Base-by-base conservation (phyloP, 106 monocot genomes). In the Allium fistulosum region DNA sequence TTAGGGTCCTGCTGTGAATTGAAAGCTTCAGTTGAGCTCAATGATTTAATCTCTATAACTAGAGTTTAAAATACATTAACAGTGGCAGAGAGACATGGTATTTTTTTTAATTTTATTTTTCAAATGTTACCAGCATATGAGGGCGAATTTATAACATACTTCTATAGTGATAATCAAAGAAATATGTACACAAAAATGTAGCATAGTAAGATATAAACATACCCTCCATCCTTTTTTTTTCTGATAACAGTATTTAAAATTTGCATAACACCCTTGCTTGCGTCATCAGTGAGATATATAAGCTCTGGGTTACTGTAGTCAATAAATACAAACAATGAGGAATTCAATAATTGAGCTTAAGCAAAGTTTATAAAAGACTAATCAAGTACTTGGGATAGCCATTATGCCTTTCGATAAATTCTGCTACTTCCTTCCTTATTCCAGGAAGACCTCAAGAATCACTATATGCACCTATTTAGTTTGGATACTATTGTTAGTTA, bases 221-320 rank as follows among this genome's bases (percentile, higher is more conserved):
- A 99, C 99, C 80, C 0, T 22, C 99, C 99, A 78, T 99, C 99
- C 45, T 83, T 99, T 48, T 79, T 78, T 71, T 93, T 85, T 79
- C 99, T 82, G 66, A 99, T 99, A 59, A 93, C 62, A 27, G 88
- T 72, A 64, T 99, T 87, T 48, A 99, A 75, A 1, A 90, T 87
- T 68, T 99, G 99, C 99, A 99, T 90, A 22, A 99, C 93, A 72
- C 92, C 99, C 87, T 99, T 99, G 81, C 99, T 99, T n/a, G 99
- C 99, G 59, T 92, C 99, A 80, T 93, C 99, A 61, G 99, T 93
- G 26, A 99, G 87, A 81, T 79, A 99, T 77, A 99, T 85, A 73
- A 93, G 87, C 26, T 93, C 99, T 45, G 99, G 92, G 78, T 99
- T 80, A 68, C 92, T 99, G 87, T 57, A 82, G 37, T 26, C 51